Evolutionary conservation across 345 rosid genomes (phyloP).

Genomic region (Hibiscus syriacus): DNA sequence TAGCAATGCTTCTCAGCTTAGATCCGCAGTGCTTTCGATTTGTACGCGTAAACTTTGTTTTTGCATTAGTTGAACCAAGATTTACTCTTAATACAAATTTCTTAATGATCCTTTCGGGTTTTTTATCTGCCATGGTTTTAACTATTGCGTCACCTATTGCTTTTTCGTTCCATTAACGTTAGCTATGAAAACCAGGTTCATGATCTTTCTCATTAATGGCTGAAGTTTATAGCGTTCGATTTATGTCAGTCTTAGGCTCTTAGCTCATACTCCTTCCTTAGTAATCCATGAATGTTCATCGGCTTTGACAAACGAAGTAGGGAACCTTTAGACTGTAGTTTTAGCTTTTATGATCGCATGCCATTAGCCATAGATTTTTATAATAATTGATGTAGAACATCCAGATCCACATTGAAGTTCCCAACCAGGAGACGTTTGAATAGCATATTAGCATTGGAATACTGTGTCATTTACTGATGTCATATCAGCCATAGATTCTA

Average conservation of each 20-base stretch:
- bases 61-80: background rate
- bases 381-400: background rate
- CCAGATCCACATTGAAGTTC: background rate
- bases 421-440: background rate
- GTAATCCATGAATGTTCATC: background rate
- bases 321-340: background rate
- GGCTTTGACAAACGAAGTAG: background rate
- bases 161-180: background rate
- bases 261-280: background rate
- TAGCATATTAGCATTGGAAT: background rate
- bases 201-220: background rate
- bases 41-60: background rate
- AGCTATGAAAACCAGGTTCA: background rate
- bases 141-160: no score
- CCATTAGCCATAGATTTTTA: background rate
- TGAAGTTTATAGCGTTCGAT: background rate
- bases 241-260: background rate
- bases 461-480: background rate
- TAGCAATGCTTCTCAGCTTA: constrained; percentile 8
- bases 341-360: background rate
- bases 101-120: background rate
- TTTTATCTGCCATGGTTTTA: no score
- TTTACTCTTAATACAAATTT: background rate
- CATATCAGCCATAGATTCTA: background rate
- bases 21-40: constrained; percentile 15